Base-by-base conservation (phyloP, 75 land plant species). In the Isoetes taiwanensis region DNA sequence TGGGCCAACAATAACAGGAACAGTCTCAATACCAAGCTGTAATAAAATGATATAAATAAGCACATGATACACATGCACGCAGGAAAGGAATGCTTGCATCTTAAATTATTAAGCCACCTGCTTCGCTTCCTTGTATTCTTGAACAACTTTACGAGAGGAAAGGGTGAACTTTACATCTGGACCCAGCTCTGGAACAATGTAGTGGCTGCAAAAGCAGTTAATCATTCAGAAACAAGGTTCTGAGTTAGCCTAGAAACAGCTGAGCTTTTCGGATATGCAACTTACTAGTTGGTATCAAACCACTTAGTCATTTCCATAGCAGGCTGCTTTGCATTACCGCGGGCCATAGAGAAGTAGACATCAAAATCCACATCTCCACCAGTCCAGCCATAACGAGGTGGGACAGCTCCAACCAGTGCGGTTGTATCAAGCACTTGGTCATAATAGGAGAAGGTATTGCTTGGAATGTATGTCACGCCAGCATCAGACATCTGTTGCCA, bases 301-400 rank as follows among this genome's bases (percentile, higher is more conserved):
- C 84, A 81, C 61, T 81, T 81, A 41, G 84, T 81, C 84, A 81
- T 81, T 55, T 81, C 84, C 84, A 81, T 81, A 8, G 84, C 84
- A 39, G 84, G 84, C 8, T 71, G 61, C 35, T 72, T 60, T 24
- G 72, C 78, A 34, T 81, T 81, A 11, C 84, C 84, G 17, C 84
- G 69, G 33, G 84, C 84, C 84, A 81, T 81, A 17, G 84, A 78
- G 57, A 81, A 81, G 48, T 68, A 78, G 26, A 53, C 55, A 29
- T 81, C 81, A 12, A 74, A 73, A 9, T 69, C 84, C 21, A 81
- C 72, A 67, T 77, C 80, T 8, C 74, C 80, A 37, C 81, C 78
- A 11, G 63, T 64, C 72, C 77, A 81, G 27, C 64, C 64, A 31
- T 81, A 81, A 28, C 84, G 70, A 14, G 74, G 37, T 54, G 84